Base-by-base conservation (phyloP, 2,329 filamentous ascomycete genomes). In the Xylariaceae sp. region DNA sequence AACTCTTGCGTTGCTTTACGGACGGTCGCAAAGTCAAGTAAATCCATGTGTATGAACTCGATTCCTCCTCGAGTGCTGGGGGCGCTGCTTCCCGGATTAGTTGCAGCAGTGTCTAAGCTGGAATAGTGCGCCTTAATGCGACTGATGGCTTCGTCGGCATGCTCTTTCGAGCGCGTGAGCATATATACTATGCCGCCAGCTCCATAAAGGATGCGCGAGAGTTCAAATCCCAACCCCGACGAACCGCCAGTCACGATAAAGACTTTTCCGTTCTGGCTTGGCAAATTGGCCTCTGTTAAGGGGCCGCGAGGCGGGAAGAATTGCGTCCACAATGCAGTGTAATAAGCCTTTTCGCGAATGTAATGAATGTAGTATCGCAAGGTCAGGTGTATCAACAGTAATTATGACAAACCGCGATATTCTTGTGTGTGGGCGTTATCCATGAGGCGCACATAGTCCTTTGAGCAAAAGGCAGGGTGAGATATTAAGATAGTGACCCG, bases 181-280 rank as follows among this genome's bases (percentile, higher is more conserved):
- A 79, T 57, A 55, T 77, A 78, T 17, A 79, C 69, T 6, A 66
- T 77, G 12, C 38, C 50, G 7, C 37, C 22, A 21, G 32, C 25
- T 14, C 7, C 25, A 14, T 29, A 29, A 8, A 29, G 25, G 14
- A 29, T 29, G 14, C 25, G 25, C 8, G 25, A 8, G 25, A 29
- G 25, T 14, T 29, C 25, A 29, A 8, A 29, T 29, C 25, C 25
- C 14, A 29, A 14, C 7, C 25, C 25, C 8, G 25, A 29, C 14
- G 25, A 29, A 8, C 8, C 7, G 14, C 25, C 25, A 8, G 25
- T 29, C 14, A 29, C 25, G 14, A 14, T 29, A 29, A 29, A 29
- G 7, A 29, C 25, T 14, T 29, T 29, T 7, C 25, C 25, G 14
- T 29, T 7, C 14, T 29, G 25, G 14, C 7, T 7, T 14, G 25